These are phyloP conservation scores for Gynandropsis gynandra DNA, from an alignment of 345 rosid species.

Conservation along the genomic window DNA sequence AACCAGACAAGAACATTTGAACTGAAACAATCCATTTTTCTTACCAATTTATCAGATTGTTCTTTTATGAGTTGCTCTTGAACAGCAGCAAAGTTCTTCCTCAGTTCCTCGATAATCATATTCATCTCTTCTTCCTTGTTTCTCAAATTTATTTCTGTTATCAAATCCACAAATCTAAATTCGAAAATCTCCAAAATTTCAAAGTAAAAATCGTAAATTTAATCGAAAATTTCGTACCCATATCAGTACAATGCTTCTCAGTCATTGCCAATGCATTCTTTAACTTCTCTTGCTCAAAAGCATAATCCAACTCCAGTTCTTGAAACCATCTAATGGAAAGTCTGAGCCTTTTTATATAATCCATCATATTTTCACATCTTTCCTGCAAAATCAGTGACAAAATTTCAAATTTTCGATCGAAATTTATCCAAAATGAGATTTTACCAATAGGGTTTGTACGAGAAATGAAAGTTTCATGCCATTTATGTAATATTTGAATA, in stretches of 20 bases:
- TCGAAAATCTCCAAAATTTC: not conserved
- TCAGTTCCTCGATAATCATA: slow-evolving; percentile 70
- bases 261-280: slow-evolving; percentile 55
- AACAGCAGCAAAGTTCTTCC: slow-evolving; percentile 68
- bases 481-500: no score
- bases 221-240: no score
- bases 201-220: slow-evolving; percentile 2
- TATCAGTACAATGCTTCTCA: slow-evolving; percentile 64
- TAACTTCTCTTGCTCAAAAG: slow-evolving; percentile 75
- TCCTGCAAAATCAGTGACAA: slow-evolving; percentile 43
- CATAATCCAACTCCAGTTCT: slow-evolving; percentile 79
- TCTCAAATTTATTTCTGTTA: slow-evolving; percentile 53
- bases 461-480: no score
- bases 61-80: slow-evolving; percentile 83
- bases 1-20: not conserved
- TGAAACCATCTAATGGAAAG: slow-evolving; percentile 94
- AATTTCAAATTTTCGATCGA: not conserved
- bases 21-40: slow-evolving; percentile 18
- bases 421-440: slow-evolving; percentile 2
- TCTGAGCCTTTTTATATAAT: slow-evolving; percentile 83
- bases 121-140: slow-evolving; percentile 91
- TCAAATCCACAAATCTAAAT: slow-evolving; percentile 16
- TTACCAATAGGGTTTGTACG: not conserved
- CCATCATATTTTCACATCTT: slow-evolving; percentile 86
- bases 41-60: slow-evolving; percentile 79